Evolutionary conservation across 2,329 filamentous ascomycete genomes (phyloP).

Genomic region (Alternaria alternata): DNA sequence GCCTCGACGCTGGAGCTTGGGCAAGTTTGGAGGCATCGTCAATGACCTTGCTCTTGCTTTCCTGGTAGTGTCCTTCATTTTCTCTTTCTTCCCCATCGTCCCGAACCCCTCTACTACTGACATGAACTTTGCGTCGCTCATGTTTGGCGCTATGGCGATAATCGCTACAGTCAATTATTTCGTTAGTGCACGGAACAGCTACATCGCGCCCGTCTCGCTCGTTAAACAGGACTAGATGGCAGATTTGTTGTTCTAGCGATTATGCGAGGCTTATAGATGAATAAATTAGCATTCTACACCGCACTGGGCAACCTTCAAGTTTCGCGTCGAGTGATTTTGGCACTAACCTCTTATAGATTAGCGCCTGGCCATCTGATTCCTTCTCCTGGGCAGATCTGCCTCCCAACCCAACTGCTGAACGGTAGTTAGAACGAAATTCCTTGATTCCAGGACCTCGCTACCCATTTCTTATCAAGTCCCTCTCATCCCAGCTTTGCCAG

Average conservation of each 20-base stretch:
- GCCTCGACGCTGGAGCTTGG: slow-evolving; percentile 48
- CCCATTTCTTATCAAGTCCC: too few relatives aligned
- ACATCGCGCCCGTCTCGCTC: slow-evolving; percentile 22
- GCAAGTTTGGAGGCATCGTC: slow-evolving; percentile 47
- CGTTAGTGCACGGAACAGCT: slow-evolving; percentile 21
- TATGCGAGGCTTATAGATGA: neutral
- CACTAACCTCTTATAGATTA: neutral
- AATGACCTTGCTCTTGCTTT: slow-evolving; percentile 50
- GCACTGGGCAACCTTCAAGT: neutral
- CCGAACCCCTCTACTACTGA: slow-evolving; percentile 29
- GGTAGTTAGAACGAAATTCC: fast-evolving
- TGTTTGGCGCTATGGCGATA: slow-evolving; percentile 48
- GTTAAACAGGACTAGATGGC: slow-evolving; percentile 19
- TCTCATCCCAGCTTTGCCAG: neutral
- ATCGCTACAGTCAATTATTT: slow-evolving; percentile 25
- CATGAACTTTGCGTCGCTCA: slow-evolving; percentile 58
- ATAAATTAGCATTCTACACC: neutral
- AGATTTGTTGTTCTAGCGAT: neutral
- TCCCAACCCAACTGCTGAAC: neutral
- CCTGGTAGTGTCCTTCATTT: slow-evolving; percentile 44
- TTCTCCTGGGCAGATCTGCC: neutral
- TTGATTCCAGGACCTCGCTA: neutral
- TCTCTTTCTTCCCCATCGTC: slow-evolving; percentile 54
- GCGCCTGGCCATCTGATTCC: neutral
- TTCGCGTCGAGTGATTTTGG: neutral